phyloP scores from a whole-genome alignment of 805 yeast species.

The Wickerhamomyces chambardii region DNA sequence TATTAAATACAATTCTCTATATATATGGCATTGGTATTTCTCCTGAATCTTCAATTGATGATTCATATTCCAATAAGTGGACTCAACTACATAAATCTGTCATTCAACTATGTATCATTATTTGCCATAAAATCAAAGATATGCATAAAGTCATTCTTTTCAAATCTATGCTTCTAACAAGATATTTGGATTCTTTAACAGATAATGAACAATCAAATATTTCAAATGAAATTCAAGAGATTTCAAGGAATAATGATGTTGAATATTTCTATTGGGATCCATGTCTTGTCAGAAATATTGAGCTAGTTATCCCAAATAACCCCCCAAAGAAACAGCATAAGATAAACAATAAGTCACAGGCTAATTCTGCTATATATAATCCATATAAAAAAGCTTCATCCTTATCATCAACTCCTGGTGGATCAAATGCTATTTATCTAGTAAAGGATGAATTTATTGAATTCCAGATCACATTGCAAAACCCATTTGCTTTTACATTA shows the following conservation, averaged over 20 bases:
- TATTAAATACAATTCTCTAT: slow-evolving; percentile 39
- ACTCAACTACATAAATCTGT: slow-evolving; percentile 45
- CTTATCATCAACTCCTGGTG: not conserved
- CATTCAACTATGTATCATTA: slow-evolving; percentile 38
- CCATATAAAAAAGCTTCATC: slow-evolving; percentile 34
- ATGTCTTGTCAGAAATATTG: slow-evolving; percentile 44
- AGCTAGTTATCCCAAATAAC: slow-evolving; percentile 21
- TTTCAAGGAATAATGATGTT: slow-evolving; percentile 15
- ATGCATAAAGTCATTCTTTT: slow-evolving; percentile 31
- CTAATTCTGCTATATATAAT: slow-evolving; percentile 43
- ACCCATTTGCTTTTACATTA: slow-evolving; percentile 73
- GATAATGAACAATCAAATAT: slow-evolving; percentile 47
- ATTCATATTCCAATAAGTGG: slow-evolving; percentile 37
- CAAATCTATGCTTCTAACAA: slow-evolving; percentile 44
- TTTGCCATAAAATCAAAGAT: slow-evolving; percentile 46
- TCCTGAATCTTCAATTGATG: slow-evolving; percentile 19
- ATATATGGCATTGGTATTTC: slow-evolving; percentile 45
- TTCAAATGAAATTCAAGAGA: slow-evolving; percentile 22
- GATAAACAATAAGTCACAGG: slow-evolving; percentile 6
- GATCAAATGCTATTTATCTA: slow-evolving; percentile 15
- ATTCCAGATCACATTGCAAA: slow-evolving; percentile 51
- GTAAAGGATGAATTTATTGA: slow-evolving; percentile 60
- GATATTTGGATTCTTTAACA: slow-evolving; percentile 44
- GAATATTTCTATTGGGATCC: slow-evolving; percentile 64
- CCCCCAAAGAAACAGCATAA: slow-evolving; percentile 11